phyloP scores from a whole-genome alignment of 495 filamentous ascomycete genomes.

The Penicillium samsonianum region DNA sequence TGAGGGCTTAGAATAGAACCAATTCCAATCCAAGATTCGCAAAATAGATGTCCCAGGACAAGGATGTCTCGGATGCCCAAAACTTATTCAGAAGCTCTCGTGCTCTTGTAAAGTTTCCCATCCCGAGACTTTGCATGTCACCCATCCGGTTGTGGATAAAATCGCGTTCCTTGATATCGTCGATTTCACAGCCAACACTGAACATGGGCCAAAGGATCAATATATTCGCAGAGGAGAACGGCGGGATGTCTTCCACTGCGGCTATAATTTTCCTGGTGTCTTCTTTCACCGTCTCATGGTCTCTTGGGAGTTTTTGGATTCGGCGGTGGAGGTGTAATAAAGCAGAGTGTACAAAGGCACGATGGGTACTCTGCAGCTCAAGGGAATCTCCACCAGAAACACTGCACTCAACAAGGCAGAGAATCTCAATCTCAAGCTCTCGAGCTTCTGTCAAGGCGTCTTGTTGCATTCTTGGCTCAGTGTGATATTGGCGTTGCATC shows the following conservation, averaged over 20 bases:
- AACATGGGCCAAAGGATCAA: conserved; percentile 40
- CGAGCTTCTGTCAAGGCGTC: conserved; percentile 7
- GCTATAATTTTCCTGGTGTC: conserved; percentile 28
- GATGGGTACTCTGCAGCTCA: conserved; percentile 31
- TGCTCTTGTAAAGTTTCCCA: conserved; percentile 40
- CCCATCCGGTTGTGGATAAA: conserved; percentile 32
- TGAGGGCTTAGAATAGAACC: conserved; percentile 29
- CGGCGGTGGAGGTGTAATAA: conserved; percentile 37
- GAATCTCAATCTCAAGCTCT: conserved; percentile 21
- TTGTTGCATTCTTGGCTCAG: not conserved
- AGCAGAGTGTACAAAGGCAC: conserved; percentile 34
- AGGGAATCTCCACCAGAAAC: conserved; percentile 5
- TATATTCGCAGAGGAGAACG: conserved; percentile 32
- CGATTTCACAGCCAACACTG: conserved; percentile 37
- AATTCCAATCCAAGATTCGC: conserved; percentile 26
- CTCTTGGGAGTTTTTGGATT: conserved; percentile 23
- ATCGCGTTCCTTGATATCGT: conserved; percentile 18
- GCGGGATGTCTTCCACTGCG: conserved; percentile 22
- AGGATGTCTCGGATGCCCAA: conserved; percentile 22
- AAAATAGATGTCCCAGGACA: conserved; percentile 35
- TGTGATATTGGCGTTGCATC: conserved; percentile 1
- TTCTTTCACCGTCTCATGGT: conserved; percentile 24
- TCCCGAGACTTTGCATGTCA: conserved; percentile 32
- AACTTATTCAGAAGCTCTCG: conserved; percentile 23
- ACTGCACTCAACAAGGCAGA: conserved; percentile 14